Evolutionary conservation across 441 rosid species (phyloP).

Genomic region (Eutrema salsugineum): DNA sequence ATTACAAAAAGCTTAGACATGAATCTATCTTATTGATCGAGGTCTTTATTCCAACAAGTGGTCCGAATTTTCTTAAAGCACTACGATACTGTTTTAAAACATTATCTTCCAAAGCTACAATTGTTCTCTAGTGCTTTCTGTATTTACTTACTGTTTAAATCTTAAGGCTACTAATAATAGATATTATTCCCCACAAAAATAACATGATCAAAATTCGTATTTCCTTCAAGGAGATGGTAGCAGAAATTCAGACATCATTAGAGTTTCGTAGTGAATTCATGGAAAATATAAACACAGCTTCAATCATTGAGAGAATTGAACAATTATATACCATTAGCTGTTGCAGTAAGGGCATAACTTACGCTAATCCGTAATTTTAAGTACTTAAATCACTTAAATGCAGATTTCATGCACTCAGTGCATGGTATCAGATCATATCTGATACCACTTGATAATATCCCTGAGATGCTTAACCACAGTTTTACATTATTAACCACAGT

Average conservation of each 20-base stretch:
- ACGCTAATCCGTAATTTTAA: neutral
- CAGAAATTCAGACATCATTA: no score
- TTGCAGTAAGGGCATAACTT: neutral
- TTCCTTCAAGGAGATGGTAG: no score
- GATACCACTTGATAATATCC: neutral
- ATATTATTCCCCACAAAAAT: neutral
- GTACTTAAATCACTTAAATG: neutral
- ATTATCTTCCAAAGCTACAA: constrained; percentile 22
- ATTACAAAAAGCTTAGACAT: constrained; percentile 13
- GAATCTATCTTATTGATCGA: constrained; percentile 13
- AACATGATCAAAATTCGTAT: constrained; percentile 1
- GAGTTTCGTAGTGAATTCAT: neutral
- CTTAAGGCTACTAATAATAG: neutral
- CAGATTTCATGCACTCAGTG: neutral
- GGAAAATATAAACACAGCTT: neutral
- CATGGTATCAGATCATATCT: neutral
- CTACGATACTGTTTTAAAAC: constrained; percentile 10
- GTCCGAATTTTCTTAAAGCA: constrained; percentile 22
- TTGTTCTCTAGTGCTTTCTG: constrained; percentile 13
- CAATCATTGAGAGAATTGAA: constrained; percentile 2
- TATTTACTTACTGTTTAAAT: neutral
- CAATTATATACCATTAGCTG: neutral
- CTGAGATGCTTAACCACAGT: neutral
- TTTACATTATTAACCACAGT: neutral
- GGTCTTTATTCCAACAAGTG: constrained; percentile 25